These are phyloP conservation scores for Sarcocystis neurona DNA, from an alignment of 169 alveolate species.

Conservation along the genomic window DNA sequence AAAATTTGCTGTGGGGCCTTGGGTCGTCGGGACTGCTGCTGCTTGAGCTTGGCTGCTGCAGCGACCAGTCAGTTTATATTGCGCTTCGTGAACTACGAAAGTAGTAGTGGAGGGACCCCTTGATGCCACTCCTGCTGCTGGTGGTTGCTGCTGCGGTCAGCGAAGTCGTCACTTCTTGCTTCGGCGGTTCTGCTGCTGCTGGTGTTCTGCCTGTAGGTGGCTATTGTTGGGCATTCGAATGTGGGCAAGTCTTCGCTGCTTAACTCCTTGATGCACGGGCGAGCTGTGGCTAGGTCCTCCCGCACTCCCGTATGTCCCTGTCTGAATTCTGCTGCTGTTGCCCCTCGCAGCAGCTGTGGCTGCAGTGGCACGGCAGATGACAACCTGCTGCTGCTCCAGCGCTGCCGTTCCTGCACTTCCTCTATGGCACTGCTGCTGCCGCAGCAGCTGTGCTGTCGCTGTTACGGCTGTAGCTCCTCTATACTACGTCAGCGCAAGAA, in stretches of 20 bases:
- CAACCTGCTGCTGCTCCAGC: not conserved
- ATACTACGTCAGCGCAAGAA: too few relatives aligned
- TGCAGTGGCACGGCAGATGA: too few relatives aligned
- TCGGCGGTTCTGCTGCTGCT: constrained; percentile 9
- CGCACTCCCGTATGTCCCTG: constrained; percentile 61
- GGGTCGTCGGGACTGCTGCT: too few relatives aligned
- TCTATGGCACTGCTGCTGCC: constrained; percentile 22
- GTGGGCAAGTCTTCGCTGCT: constrained; percentile 92
- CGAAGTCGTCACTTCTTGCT: not conserved
- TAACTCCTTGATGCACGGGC: constrained; percentile 83
- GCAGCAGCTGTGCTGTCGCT: constrained; percentile 3
- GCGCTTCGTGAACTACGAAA: too few relatives aligned
- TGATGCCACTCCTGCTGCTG: not conserved
- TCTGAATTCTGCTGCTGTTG: too few relatives aligned
- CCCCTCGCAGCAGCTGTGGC: too few relatives aligned
- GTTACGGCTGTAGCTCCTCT: constrained; percentile 14
- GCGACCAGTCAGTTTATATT: too few relatives aligned
- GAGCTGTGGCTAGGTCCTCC: constrained; percentile 75
- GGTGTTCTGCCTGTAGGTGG: constrained; percentile 74
- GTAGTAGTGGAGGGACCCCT: not conserved
- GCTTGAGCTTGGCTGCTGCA: too few relatives aligned
- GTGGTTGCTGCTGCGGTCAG: not conserved
- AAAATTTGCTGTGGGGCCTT: too few relatives aligned
- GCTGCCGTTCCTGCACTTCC: not conserved
- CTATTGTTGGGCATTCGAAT: constrained; percentile 91